phyloP scores from a whole-genome alignment of 2,329 filamentous ascomycete species.

The Pseudopyricularia javanii region DNA sequence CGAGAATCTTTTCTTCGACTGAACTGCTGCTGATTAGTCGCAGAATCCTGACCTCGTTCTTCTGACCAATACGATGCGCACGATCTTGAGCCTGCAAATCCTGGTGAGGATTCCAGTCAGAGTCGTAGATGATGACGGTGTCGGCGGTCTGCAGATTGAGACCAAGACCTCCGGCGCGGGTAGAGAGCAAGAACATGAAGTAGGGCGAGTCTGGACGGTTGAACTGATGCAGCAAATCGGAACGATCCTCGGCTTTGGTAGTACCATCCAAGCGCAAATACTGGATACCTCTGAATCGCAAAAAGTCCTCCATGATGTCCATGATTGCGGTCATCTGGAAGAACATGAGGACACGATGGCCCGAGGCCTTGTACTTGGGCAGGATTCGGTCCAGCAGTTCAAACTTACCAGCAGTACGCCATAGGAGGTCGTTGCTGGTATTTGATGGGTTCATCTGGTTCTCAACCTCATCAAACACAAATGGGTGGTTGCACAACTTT shows the following conservation, averaged over 20 bases:
- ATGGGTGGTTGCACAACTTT: constrained; percentile 91
- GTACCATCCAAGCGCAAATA: constrained; percentile 80
- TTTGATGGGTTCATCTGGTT: constrained; percentile 57
- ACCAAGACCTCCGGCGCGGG: constrained; percentile 86
- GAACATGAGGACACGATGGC: constrained; percentile 87
- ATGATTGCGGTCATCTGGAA: constrained; percentile 89
- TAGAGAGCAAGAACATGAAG: constrained; percentile 88
- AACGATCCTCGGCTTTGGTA: constrained; percentile 87
- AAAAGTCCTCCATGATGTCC: constrained; percentile 83
- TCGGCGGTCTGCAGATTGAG: constrained; percentile 97
- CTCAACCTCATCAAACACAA: constrained; percentile 90
- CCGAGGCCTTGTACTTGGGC: constrained; percentile 71
- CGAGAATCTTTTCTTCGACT: constrained; percentile 89
- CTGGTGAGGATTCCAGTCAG: constrained; percentile 96
- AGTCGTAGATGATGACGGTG: constrained; percentile 94
- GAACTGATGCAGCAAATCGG: no score
- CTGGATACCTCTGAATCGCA: constrained; percentile 59
- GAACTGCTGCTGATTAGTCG: constrained; percentile 83
- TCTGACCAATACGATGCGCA: constrained; percentile 91
- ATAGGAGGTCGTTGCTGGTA: constrained; percentile 75
- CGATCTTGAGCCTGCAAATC: constrained; percentile 92
- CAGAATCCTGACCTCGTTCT: constrained; percentile 90
- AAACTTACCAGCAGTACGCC: constrained; percentile 86
- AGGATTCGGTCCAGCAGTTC: constrained; percentile 74
- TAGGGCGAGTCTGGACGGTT: constrained; percentile 73